Evolutionary conservation across 2,329 filamentous ascomycete species (phyloP), one percentile per base, ranked within the genome.

Genomic region (Penicillium sp.): DNA sequence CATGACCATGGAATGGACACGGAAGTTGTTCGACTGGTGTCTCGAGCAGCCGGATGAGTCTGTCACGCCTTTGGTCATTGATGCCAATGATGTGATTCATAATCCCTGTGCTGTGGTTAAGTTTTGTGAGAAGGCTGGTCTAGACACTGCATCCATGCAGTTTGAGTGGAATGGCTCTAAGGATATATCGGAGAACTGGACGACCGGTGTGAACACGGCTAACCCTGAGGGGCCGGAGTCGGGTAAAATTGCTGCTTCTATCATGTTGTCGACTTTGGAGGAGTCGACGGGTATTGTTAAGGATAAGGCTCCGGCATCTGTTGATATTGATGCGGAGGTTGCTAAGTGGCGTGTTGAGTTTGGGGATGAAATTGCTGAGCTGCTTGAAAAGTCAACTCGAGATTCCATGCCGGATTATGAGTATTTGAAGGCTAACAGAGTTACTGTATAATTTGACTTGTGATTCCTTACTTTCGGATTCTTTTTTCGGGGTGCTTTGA

Each of bases 331-430:
- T 3, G 65, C 53, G 6, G 75, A 76, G 53, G 60, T 61, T 15
- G 58, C 60, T 29, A 71, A 73, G 55, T 79, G 77, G 77, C 68
- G 63, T 50, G 64, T 63, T 13, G 74, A 76, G 53, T 75, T 74
- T 60, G 73, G 72, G 3, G 66, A 70, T 33, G 63, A 69, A 47
- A 43, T 58, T 7, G 69, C 63, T 13, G 38, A 33, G n/a, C 31
- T 62, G 15, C 48, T 76, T 38, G 66, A 70, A 55, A 60, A 62
- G 44, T 59, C 61, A 25, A 72, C 75, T 15, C 25, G 58, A 38
- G 66, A 66, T 31, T 70, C 74, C 1, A 76, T 77, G 74, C 66
- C 69, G 21, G 74, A 77, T 52, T 79, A 78, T 63, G 70, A 75
- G 59, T 77, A 71, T 59, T 51, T 79, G 50, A 70, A 66, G 57